phyloP scores from a whole-genome alignment of 1,284 basidiomycete species.

The Ustilago vetiveriae region DNA sequence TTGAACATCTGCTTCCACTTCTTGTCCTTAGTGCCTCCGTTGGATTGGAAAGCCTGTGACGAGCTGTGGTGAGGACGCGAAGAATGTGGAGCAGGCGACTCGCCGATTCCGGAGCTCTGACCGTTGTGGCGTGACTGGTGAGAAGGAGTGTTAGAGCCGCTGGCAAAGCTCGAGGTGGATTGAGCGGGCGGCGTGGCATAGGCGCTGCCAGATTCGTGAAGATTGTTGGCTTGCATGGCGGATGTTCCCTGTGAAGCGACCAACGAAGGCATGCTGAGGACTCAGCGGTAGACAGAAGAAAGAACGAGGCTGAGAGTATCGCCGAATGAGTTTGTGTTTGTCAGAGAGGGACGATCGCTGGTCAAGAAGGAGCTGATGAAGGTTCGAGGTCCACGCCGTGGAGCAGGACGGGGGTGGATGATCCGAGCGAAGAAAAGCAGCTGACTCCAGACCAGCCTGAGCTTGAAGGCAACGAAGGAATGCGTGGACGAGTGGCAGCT shows the following conservation, averaged over 20 bases:
- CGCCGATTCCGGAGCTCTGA: constrained; percentile 40
- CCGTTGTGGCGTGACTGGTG: constrained; percentile 19
- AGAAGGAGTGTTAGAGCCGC: constrained; percentile 40
- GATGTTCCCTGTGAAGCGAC: constrained; percentile 26
- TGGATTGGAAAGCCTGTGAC: constrained; percentile 8
- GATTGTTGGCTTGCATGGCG: constrained; percentile 34
- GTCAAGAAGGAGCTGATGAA: too few relatives aligned
- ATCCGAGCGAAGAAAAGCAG: too few relatives aligned
- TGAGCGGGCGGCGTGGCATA: constrained; percentile 41
- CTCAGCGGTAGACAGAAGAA: background rate
- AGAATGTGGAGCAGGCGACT: constrained; percentile 28
- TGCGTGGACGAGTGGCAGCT: too few relatives aligned
- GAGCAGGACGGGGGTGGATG: too few relatives aligned
- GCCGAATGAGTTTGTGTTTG: too few relatives aligned
- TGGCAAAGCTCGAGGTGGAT: constrained; percentile 39
- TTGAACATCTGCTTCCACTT: constrained; percentile 65
- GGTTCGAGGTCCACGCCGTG: too few relatives aligned
- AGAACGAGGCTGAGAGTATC: background rate
- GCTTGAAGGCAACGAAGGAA: too few relatives aligned
- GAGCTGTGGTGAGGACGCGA: constrained; percentile 27
- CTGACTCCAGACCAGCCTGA: too few relatives aligned
- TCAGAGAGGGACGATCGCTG: too few relatives aligned
- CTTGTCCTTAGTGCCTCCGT: constrained; percentile 54
- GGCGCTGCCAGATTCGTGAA: constrained; percentile 29
- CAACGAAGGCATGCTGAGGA: constrained; percentile 29